These are phyloP conservation scores for Pseudomassariella vexata DNA, from an alignment of 2,329 filamentous ascomycete genomes.

Conservation along the genomic window DNA sequence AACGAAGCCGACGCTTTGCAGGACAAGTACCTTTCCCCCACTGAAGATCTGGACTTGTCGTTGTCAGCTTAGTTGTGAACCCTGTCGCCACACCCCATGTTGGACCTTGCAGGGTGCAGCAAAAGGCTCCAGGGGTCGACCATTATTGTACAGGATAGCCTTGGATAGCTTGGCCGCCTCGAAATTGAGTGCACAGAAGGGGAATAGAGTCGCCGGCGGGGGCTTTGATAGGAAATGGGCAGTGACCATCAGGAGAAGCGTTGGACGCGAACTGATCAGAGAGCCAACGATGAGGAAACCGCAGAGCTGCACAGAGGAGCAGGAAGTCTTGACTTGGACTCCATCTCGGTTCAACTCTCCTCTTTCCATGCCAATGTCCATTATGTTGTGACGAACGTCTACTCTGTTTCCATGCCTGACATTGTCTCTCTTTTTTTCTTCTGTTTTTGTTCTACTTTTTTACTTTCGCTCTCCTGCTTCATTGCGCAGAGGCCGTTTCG, in stretches of 20 bases:
- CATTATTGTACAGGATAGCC: too few relatives aligned
- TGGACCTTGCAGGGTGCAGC: neutral
- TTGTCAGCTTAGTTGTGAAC: too few relatives aligned
- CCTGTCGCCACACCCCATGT: too few relatives aligned
- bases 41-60: too few relatives aligned
- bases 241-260: too few relatives aligned
- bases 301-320: slow-evolving; percentile 1
- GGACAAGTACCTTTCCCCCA: too few relatives aligned
- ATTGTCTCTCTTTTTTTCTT: slow-evolving; percentile 3
- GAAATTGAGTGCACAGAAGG: slow-evolving; percentile 6
- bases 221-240: slow-evolving; percentile 1
- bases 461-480: neutral
- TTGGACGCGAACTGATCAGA: slow-evolving; percentile 5
- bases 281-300: too few relatives aligned
- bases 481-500: slow-evolving; percentile 1
- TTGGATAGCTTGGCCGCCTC: too few relatives aligned
- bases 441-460: neutral
- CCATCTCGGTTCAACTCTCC: slow-evolving; percentile 1
- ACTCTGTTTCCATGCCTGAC: slow-evolving; percentile 2
- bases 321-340: neutral
- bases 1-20: too few relatives aligned
- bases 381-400: neutral
- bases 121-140: too few relatives aligned
- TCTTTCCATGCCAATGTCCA: slow-evolving; percentile 1
- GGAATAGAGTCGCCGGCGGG: slow-evolving; percentile 5